Conservation (phyloP, 257 asterid genomes). For the Gentiana macrophylla region DNA sequence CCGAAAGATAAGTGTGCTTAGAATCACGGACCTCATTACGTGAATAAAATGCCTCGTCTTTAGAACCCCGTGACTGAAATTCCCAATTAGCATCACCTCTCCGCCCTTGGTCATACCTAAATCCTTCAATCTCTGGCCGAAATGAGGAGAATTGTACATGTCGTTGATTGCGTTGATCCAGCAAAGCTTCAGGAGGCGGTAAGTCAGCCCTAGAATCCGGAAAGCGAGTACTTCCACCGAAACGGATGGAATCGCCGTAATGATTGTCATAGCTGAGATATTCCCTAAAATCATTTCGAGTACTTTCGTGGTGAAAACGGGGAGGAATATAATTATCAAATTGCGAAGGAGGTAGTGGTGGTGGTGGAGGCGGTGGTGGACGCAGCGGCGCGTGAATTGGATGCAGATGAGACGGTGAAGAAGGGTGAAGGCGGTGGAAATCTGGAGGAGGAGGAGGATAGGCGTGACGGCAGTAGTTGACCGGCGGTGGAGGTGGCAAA, state of each 20-base stretch:
- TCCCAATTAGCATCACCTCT: slow-evolving; percentile 7
- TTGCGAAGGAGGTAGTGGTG: slow-evolving; percentile 24
- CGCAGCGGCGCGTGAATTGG: slow-evolving; percentile 17
- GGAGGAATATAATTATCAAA: slow-evolving; percentile 30
- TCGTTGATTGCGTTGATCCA: slow-evolving; percentile 7
- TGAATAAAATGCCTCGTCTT: slow-evolving; percentile 5
- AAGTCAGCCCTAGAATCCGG: slow-evolving; percentile 10
- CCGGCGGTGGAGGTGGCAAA: no score
- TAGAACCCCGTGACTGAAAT: slow-evolving; percentile 10
- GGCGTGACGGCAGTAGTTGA: slow-evolving; percentile 15
- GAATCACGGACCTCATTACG: slow-evolving; percentile 9
- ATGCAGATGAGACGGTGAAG: slow-evolving; percentile 17
- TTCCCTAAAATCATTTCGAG: slow-evolving; percentile 18
- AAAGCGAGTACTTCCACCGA: slow-evolving; percentile 2
- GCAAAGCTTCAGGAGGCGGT: slow-evolving; percentile 8
- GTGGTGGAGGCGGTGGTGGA: slow-evolving; percentile 12
- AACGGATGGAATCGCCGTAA: background rate
- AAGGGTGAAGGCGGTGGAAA: slow-evolving; percentile 14
- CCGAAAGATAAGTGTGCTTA: slow-evolving; percentile 2
- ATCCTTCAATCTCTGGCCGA: slow-evolving; percentile 5
- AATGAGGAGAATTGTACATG: slow-evolving; percentile 5
- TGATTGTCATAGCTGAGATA: background rate
- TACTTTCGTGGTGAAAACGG: slow-evolving; percentile 14
- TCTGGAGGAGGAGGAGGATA: slow-evolving; percentile 17
- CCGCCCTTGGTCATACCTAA: slow-evolving; percentile 3